These are phyloP conservation scores for Suillus weaverae DNA, from an alignment of 768 basidiomycete species.

Conservation along the genomic window DNA sequence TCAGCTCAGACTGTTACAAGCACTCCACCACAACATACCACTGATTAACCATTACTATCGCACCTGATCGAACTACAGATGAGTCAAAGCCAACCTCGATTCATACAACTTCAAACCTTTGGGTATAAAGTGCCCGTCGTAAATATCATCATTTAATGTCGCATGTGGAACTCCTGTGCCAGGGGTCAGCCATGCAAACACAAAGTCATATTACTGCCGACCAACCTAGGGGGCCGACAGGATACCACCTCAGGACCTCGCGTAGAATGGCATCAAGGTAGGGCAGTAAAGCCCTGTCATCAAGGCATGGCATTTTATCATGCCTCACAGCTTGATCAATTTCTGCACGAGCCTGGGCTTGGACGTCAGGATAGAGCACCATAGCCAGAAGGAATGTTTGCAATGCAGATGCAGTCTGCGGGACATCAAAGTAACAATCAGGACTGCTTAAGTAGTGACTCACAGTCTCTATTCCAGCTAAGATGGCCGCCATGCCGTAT, in stretches of 20 bases:
- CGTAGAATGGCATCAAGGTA: conserved; percentile 26
- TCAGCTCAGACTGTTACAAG: too few species aligned
- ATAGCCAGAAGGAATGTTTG: conserved; percentile 30
- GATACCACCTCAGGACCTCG: conserved; percentile 24
- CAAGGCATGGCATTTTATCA: conserved; percentile 12
- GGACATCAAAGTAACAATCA: not conserved
- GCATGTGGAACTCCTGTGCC: conserved; percentile 22
- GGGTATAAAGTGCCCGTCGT: conserved; percentile 46
- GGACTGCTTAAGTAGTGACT: not conserved
- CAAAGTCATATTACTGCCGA: not conserved
- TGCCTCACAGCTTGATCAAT: conserved; percentile 23
- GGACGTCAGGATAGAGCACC: conserved; percentile 28
- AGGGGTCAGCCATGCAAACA: not conserved
- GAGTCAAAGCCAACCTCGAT: not conserved
- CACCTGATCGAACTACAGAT: not conserved
- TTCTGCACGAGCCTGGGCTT: conserved; percentile 30
- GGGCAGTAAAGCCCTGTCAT: conserved; percentile 15
- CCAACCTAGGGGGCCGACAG: conserved; percentile 23
- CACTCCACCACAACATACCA: too few species aligned
- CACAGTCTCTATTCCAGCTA: conserved; percentile 2
- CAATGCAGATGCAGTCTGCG: too few species aligned
- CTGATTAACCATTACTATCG: too few species aligned
- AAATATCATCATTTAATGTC: conserved; percentile 13
- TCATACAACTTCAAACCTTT: conserved; percentile 36
- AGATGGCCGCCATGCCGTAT: not conserved